Conservation (phyloP, 768 basidiomycete species). For the Trametes villosa region DNA sequence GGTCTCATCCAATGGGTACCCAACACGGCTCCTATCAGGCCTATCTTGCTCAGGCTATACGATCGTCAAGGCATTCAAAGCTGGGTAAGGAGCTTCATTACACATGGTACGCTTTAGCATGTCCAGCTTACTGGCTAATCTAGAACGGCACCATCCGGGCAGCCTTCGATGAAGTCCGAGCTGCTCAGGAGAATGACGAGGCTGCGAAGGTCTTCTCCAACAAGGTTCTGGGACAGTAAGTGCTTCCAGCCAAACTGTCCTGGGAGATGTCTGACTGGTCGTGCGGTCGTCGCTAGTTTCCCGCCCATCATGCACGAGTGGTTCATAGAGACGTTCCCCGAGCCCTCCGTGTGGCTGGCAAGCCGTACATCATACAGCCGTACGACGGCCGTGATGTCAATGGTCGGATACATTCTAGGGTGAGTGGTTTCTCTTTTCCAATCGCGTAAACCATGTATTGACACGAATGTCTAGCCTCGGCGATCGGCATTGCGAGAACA, state of each 20-base stretch:
- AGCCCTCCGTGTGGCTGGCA: conserved; percentile 92
- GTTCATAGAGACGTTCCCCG: conserved; percentile 97
- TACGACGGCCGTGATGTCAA: conserved; percentile 96
- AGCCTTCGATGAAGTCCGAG: not conserved
- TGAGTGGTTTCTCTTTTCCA: conserved; percentile 41
- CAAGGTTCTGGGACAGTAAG: not conserved
- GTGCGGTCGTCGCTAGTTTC: conserved; percentile 62
- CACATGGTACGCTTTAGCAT: not conserved
- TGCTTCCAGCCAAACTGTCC: no score
- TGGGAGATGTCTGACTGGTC: no score
- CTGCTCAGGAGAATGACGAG: not conserved
- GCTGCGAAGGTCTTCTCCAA: not conserved
- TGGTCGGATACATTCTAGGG: conserved; percentile 98
- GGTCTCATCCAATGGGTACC: conserved; percentile 99
- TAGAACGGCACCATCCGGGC: conserved; percentile 54
- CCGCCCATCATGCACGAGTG: conserved; percentile 94
- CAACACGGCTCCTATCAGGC: conserved; percentile 83
- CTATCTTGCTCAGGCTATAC: conserved; percentile 73
- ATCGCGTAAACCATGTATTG: not conserved
- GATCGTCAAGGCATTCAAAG: conserved; percentile 48
- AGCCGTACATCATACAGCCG: conserved; percentile 86
- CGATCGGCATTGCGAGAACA: conserved; percentile 96
- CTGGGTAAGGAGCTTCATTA: conserved; percentile 48
- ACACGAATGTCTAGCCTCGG: conserved; percentile 66
- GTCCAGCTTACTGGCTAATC: not conserved